A percentile compares a stretch with the other conserved stretches of the same genome.
phyloP scores from a whole-genome alignment of 2,329 filamentous ascomycete species.

The Falciphora oryzae region DNA sequence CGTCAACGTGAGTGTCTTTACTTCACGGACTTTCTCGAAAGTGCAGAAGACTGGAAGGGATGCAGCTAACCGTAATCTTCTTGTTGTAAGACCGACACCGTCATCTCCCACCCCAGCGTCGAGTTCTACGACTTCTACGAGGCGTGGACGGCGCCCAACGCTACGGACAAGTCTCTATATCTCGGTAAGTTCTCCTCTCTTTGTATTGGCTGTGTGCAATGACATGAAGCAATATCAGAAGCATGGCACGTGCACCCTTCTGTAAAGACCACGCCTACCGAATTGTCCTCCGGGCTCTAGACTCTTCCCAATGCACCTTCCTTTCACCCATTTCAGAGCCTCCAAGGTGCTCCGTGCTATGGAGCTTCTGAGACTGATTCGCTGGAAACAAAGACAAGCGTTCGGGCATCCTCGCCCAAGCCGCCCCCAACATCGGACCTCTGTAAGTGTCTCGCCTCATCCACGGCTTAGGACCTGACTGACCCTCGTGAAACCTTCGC shows the following conservation, averaged over 20 bases:
- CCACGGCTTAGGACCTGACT: background rate
- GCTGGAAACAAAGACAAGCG: constrained; percentile 28
- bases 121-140: constrained; percentile 60
- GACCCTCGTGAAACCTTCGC: background rate
- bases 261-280: background rate
- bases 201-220: background rate
- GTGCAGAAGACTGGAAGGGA: too few species aligned
- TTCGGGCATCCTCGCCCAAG: constrained; percentile 56
- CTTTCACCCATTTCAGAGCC: too few species aligned
- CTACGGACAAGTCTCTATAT: constrained; percentile 36
- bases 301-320: background rate
- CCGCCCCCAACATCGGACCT: constrained; percentile 60
- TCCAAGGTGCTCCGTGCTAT: too few species aligned
- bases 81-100: constrained; percentile 36
- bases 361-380: too few species aligned
- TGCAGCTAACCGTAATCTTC: background rate
- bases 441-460: constrained; percentile 29
- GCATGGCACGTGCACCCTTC: background rate
- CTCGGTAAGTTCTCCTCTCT: constrained; percentile 27
- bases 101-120: constrained; percentile 37
- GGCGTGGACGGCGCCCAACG: constrained; percentile 46
- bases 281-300: background rate
- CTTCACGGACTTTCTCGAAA: too few species aligned
- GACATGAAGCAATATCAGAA: background rate
- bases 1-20: constrained; percentile 31